Conservation (phyloP, 1,139 yeast species). For the Hanseniaspora uvarum region DNA sequence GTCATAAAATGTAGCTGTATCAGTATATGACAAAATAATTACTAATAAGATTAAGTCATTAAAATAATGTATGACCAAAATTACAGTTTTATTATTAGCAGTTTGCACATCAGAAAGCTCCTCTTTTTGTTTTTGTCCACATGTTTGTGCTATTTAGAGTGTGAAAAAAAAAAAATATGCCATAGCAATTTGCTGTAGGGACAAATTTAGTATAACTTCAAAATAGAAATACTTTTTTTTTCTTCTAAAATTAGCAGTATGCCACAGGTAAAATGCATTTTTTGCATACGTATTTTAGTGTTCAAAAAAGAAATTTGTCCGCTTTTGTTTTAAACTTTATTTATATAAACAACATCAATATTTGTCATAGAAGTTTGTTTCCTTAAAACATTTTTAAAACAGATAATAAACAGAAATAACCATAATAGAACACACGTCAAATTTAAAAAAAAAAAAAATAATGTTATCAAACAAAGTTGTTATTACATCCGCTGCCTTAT, state of each 20-base stretch:
- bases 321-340: background rate
- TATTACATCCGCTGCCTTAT: slow-evolving; percentile 3
- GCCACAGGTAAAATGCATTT: too few species aligned
- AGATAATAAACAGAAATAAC: background rate
- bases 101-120: background rate
- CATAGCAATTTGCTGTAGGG: background rate
- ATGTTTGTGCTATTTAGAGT: too few species aligned
- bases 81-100: background rate
- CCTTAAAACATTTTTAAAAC: background rate
- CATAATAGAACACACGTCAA: background rate
- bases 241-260: background rate
- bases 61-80: too few species aligned
- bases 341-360: background rate
- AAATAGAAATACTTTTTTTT: background rate
- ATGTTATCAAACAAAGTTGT: slow-evolving; percentile 9
- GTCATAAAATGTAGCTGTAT: too few species aligned
- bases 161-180: background rate
- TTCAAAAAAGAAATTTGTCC: background rate
- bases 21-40: too few species aligned
- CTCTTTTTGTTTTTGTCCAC: too few species aligned
- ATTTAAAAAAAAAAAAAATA: background rate
- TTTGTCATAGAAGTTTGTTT: background rate
- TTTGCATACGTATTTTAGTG: background rate
- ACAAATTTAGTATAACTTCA: too few species aligned
- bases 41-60: too few species aligned